Evolutionary conservation across 228 moss, liverwort and hornwort species (phyloP).

Genomic region (Sphagnum magellanicum): DNA sequence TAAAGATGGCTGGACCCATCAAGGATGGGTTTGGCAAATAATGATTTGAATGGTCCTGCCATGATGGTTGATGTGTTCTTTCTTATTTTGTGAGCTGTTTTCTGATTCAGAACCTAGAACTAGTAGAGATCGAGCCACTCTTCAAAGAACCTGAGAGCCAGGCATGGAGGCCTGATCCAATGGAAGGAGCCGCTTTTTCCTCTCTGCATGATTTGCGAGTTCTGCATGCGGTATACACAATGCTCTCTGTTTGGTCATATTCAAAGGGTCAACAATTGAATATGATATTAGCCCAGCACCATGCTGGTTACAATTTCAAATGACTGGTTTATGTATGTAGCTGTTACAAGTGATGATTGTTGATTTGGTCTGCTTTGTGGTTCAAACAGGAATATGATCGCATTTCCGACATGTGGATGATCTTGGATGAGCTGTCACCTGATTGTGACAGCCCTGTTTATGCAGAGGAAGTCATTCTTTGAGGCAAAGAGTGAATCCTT

Average conservation of each 20-base stretch:
- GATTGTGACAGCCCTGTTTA: conserved; percentile 62
- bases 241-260: background rate
- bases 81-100: background rate
- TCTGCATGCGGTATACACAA: conserved; percentile 27
- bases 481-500: conserved; percentile 1
- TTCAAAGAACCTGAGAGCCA: conserved; percentile 57
- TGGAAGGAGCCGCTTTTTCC: conserved; percentile 73
- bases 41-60: no score
- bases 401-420: conserved; percentile 50
- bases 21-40: no score
- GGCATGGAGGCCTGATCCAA: conserved; percentile 66
- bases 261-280: background rate
- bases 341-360: no score
- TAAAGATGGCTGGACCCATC: no score
- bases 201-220: conserved; percentile 55
- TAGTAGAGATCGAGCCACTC: conserved; percentile 73
- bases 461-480: conserved; percentile 69
- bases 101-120: conserved; percentile 55
- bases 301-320: background rate
- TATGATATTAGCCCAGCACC: background rate
- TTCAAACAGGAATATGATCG: conserved; percentile 54
- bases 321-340: background rate
- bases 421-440: conserved; percentile 57
- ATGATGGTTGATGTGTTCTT: no score
- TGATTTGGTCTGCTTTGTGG: background rate